Evolutionary conservation across 768 basidiomycete genomes (phyloP), one percentile per base, ranked within the genome.

Genomic region (Pleurotus salmoneostramineus): DNA sequence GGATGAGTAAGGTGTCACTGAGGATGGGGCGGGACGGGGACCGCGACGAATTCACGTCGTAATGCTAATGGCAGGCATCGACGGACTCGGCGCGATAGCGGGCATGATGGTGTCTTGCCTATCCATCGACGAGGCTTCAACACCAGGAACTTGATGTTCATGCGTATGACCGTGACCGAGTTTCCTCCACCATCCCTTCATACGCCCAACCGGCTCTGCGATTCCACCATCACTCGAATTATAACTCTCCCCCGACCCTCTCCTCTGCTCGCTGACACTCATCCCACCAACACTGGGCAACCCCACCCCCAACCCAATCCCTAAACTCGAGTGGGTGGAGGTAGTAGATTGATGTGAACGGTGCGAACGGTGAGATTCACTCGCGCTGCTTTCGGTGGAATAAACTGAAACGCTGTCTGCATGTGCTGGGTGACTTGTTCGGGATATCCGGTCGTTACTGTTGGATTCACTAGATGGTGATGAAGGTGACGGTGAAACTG

Each of bases 261-360:
- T 14, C 6, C 47, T 40, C 3, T 32, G 48, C 32, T 49, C 58
- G 47, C 33, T 40, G 36, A 44, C 58, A 4, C 21, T 27, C 21
- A 64, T 58, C 6, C 62, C 57, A 6, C 65, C 59, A 5, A 63
- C 56, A 6, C 61, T 61, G 0, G 65, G 64, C 63, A 68, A 58
- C 36, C 65, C 65, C 10, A 68, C 55, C 1, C 66, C 66, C 60
- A 68, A 36, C 17, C 66, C 66, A 3, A 68, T 61, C 49, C 67
- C 67, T 65, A 68, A 64, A 5, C 66, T 68, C 40, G 52, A 55
- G 21, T 43, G 52, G 21, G 52, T 55, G 11, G 52, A 55, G 15
- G 52, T 42, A 3, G n/a, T 55, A 7, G 52, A 55, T n/a, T 43
- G 52, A 14, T 43, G 52, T 15, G 52, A 54, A 40, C n/a, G 32